A percentile compares a stretch with the other conserved stretches of the same genome.
phyloP scores from a whole-genome alignment of 208 protist genomes.

The Wallacemonas sp. region DNA sequence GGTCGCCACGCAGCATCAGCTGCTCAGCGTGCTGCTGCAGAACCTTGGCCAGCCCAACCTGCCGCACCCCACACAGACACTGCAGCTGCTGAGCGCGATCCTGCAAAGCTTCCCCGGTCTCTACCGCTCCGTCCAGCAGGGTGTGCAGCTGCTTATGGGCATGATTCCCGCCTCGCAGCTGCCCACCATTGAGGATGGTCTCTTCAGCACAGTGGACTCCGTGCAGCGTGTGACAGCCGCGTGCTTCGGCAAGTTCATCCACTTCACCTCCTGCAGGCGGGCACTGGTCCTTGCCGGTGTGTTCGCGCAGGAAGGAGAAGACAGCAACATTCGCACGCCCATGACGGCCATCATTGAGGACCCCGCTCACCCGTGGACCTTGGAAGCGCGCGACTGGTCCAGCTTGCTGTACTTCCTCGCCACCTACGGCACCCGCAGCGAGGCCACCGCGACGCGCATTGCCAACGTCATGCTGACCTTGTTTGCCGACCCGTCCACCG shows the following conservation, averaged over 20 bases:
- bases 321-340: conserved; percentile 38
- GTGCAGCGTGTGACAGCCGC: conserved; percentile 77
- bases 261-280: conserved; percentile 75
- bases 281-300: conserved; percentile 75
- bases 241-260: conserved; percentile 63
- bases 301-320: conserved; percentile 36
- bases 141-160: conserved; percentile 73
- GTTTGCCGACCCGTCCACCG: conserved; percentile 41
- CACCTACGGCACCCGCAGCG: conserved; percentile 54
- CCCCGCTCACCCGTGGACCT: conserved; percentile 34
- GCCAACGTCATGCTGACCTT: conserved; percentile 58
- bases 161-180: conserved; percentile 65
- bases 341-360: conserved; percentile 39
- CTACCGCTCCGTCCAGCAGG: conserved; percentile 85
- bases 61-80: conserved; percentile 55
- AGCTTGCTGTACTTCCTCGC: conserved; percentile 79
- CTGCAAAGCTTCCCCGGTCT: conserved; percentile 78
- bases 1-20: conserved; percentile 86
- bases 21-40: conserved; percentile 79
- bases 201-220: conserved; percentile 68
- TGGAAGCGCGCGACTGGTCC: conserved; percentile 71
- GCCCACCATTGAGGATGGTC: conserved; percentile 44
- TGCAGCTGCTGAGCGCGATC: conserved; percentile 71
- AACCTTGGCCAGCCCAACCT: conserved; percentile 71
- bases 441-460: conserved; percentile 57